These are phyloP conservation scores for Trichaptum fuscoviolaceum DNA, from an alignment of 768 basidiomycete species.

Conservation along the genomic window DNA sequence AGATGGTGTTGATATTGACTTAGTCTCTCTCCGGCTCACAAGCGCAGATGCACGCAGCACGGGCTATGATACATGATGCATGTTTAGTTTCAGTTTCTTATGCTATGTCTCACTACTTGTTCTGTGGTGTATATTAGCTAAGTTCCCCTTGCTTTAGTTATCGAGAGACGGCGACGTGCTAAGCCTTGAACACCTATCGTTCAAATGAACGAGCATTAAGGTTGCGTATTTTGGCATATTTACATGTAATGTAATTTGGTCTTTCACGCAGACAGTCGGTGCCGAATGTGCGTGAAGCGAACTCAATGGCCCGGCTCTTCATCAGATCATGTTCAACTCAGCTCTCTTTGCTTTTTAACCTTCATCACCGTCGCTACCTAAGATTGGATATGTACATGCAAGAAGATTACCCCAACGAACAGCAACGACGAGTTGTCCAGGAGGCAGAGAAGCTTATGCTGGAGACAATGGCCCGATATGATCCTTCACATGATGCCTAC, in stretches of 20 bases:
- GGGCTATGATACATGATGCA: conserved; percentile 4
- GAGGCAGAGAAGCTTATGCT: conserved; percentile 67
- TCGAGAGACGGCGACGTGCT: no score
- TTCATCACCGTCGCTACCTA: background rate
- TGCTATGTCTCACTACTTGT: background rate
- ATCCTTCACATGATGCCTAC: conserved; percentile 74
- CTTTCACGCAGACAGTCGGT: no score
- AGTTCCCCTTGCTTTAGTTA: background rate
- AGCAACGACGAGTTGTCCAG: conserved; percentile 32
- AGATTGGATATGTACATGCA: background rate
- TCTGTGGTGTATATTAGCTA: background rate
- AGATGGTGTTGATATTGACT: conserved; percentile 3
- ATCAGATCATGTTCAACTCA: background rate
- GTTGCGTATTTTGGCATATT: no score
- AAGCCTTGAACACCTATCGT: no score
- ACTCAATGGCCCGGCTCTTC: no score
- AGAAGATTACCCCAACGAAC: conserved; percentile 9
- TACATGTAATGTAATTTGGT: no score
- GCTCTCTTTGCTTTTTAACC: background rate
- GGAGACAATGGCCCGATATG: conserved; percentile 69
- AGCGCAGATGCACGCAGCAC: conserved; percentile 6
- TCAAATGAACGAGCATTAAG: no score
- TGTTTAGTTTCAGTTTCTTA: background rate
- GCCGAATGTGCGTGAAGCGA: no score
- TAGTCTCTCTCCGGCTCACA: conserved; percentile 2